phyloP scores from a whole-genome alignment of 805 yeast genomes.

The Teunomyces barrocoloradensis region DNA sequence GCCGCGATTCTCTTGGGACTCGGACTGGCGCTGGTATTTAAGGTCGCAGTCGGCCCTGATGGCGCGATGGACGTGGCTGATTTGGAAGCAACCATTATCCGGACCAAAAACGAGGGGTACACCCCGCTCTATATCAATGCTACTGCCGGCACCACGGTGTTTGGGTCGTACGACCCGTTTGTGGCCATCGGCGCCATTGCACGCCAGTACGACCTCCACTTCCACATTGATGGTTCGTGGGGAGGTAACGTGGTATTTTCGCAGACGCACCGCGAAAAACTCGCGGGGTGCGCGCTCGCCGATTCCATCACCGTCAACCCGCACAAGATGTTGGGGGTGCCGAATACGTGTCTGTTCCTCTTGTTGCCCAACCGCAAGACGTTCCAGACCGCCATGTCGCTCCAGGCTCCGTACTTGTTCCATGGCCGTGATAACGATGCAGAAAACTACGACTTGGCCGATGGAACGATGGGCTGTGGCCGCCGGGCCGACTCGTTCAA shows the following conservation, averaged over 20 bases:
- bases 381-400: slow-evolving; percentile 71
- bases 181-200: slow-evolving; percentile 53
- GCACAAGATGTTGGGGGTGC: slow-evolving; percentile 87
- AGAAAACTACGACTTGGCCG: slow-evolving; percentile 73
- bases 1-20: slow-evolving; percentile 76
- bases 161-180: slow-evolving; percentile 77
- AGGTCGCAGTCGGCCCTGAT: slow-evolving; percentile 52
- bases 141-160: slow-evolving; percentile 88
- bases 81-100: slow-evolving; percentile 44
- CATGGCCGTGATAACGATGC: slow-evolving; percentile 52
- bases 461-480: slow-evolving; percentile 92
- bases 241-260: slow-evolving; percentile 83
- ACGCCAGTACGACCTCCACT: slow-evolving; percentile 58
- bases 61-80: slow-evolving; percentile 57
- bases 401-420: slow-evolving; percentile 78
- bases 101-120: slow-evolving; percentile 50
- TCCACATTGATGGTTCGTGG: slow-evolving; percentile 89
- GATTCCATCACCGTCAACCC: slow-evolving; percentile 80
- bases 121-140: slow-evolving; percentile 76
- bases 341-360: slow-evolving; percentile 71
- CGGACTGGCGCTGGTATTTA: slow-evolving; percentile 62
- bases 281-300: slow-evolving; percentile 64
- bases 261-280: slow-evolving; percentile 41
- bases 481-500: slow-evolving; percentile 80
- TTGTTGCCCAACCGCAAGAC: slow-evolving; percentile 64